Percentiles rank a stretch among this genome's conserved stretches.
Conservation (phyloP, 2,329 filamentous ascomycete species). For the Fusarium foetens region DNA sequence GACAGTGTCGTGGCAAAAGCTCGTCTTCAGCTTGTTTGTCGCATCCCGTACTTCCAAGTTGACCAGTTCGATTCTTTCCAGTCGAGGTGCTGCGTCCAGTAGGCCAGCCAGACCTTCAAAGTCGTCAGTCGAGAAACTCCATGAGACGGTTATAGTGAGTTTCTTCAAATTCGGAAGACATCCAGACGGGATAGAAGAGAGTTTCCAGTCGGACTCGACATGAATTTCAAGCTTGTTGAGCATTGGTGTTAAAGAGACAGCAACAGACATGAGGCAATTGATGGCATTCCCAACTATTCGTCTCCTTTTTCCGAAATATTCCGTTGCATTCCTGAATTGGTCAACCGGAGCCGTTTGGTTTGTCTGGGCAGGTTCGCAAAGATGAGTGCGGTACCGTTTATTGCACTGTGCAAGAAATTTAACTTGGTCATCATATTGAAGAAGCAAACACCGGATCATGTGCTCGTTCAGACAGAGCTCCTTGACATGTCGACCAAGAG, state of each 20-base stretch:
- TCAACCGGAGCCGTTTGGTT: no score
- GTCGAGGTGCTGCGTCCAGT: not conserved
- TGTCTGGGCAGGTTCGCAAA: not conserved
- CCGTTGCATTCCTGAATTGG: no score
- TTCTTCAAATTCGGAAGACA: not conserved
- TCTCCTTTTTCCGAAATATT: no score
- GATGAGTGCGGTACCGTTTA: not conserved
- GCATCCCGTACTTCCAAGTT: not conserved
- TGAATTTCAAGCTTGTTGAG: not conserved
- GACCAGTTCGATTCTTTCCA: not conserved
- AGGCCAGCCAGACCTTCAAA: not conserved
- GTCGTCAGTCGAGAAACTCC: not conserved
- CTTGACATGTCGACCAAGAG: not conserved
- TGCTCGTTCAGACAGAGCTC: not conserved
- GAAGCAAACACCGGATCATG: no score
- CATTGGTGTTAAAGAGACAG: not conserved
- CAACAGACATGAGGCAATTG: not conserved
- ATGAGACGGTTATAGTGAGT: not conserved
- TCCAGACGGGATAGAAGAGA: not conserved
- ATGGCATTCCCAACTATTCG: not conserved
- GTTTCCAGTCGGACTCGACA: accelerated
- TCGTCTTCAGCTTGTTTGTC: not conserved
- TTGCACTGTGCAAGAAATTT: not conserved
- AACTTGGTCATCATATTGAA: no score
- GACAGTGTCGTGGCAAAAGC: not conserved